Conservation (phyloP, 805 yeast genomes). For the Grigorovia jiainica region DNA sequence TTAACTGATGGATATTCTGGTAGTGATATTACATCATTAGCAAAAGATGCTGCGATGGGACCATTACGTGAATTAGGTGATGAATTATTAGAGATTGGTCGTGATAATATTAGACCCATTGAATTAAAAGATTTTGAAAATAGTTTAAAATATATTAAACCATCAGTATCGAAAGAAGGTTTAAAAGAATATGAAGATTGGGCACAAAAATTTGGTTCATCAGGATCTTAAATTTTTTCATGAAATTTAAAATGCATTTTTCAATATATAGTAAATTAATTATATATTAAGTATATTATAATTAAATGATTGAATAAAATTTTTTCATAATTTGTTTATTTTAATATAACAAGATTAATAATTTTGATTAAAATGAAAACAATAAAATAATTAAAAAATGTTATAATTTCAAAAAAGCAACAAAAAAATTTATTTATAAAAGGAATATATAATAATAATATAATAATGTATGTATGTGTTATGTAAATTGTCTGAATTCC, state of each 20-base stretch:
- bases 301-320: too few species aligned
- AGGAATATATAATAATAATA: too few species aligned
- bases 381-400: too few species aligned
- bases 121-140: conserved; percentile 60
- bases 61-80: conserved; percentile 89
- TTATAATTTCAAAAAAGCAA: too few species aligned
- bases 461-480: too few species aligned
- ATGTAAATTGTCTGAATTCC: too few species aligned
- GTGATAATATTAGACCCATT: conserved; percentile 72
- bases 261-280: not conserved
- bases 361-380: too few species aligned
- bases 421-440: too few species aligned
- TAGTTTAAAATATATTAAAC: conserved; percentile 72
- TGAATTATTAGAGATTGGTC: conserved; percentile 54
- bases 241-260: too few species aligned
- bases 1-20: conserved; percentile 85
- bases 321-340: too few species aligned
- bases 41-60: conserved; percentile 98
- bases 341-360: too few species aligned
- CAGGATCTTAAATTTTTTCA: conserved; percentile 51
- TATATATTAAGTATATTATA: not conserved
- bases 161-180: conserved; percentile 81
- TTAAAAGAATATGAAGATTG: conserved; percentile 74
- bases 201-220: conserved; percentile 80
- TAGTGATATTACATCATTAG: conserved; percentile 83